Evolutionary conservation across 352 stramenopile species (phyloP), one percentile per base, ranked within the genome.

Genomic region (Phytophthora tentaculata): DNA sequence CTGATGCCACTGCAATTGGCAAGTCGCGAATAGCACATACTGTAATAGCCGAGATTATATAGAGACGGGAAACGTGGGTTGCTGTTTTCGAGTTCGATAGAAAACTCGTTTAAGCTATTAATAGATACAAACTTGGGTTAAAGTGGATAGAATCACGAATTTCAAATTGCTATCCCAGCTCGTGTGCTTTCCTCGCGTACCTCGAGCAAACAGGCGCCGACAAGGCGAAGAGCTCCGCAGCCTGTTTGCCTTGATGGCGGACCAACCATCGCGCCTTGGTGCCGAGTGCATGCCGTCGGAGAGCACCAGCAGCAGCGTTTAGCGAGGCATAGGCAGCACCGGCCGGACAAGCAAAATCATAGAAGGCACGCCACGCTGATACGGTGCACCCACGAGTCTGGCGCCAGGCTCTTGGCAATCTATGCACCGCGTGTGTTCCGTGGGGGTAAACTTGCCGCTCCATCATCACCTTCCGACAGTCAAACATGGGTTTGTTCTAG

Each of bases 341-440:
- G 14, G 24, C 29, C 43, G 39, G 52, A 24, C 26, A 56, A 20
- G 43, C 29, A 51, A n/a, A 24, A 56, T 68, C 50, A 28, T 26
- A 51, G 41, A 49, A 53, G 51, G 61, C 44, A 68, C 61, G 52
- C 22, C 61, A 68, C 5, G 59, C 50, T 56, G 64, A 71, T 71
- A 71, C 64, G 64, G 64, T 69, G 53, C 59, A 73, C 53, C 59
- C 12, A 28, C 41, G 53, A 73, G 37, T 47, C 53, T 73, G 60
- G 28, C 66, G 66, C 55, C 52, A 73, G 60, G 1, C 1, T 49
- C 8, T 17, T 14, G 28, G 54, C 53, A 29, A 59, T 64, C 53
- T 69, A 69, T 73, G 59, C 61, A 69, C 66, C 44, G 19, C 20
- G 51, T 61, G 50, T 48, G 60, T 67, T 53, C 17, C 48, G 50